Conservation (phyloP, 768 basidiomycete species). For the Psilocybe tampanensis region DNA sequence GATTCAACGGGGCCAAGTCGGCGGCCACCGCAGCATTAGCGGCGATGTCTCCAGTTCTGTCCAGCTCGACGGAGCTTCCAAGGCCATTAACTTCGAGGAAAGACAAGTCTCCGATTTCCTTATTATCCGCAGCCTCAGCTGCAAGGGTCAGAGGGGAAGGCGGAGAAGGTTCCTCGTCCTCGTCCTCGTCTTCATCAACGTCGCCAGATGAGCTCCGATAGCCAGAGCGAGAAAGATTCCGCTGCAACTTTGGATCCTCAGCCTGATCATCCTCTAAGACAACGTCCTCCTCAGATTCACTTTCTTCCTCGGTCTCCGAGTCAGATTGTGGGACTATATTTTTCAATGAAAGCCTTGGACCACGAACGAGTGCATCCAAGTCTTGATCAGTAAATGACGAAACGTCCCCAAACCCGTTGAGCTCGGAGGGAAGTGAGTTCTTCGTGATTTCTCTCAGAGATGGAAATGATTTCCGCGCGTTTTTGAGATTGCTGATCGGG, state of each 20-base stretch:
- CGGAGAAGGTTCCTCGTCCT: neutral
- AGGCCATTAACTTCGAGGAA: slow-evolving; percentile 32
- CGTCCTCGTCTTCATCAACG: slow-evolving; percentile 35
- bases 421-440: neutral
- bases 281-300: slow-evolving; percentile 36
- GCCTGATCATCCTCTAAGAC: slow-evolving; percentile 36
- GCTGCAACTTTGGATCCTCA: slow-evolving; percentile 9
- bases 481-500: neutral
- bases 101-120: slow-evolving; percentile 20
- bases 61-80: slow-evolving; percentile 34
- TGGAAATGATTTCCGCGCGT: neutral
- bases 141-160: neutral
- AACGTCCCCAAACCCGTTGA: slow-evolving; percentile 18
- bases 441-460: slow-evolving; percentile 1
- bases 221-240: slow-evolving; percentile 7
- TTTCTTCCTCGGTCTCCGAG: slow-evolving; percentile 38
- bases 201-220: slow-evolving; percentile 35
- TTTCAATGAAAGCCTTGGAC: slow-evolving; percentile 32
- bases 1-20: slow-evolving; percentile 25
- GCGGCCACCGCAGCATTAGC: slow-evolving; percentile 35
- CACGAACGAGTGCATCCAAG: slow-evolving; percentile 40
- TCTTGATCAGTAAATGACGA: slow-evolving; percentile 31
- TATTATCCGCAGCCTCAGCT: neutral
- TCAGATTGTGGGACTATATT: slow-evolving; percentile 35
- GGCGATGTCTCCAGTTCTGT: slow-evolving; percentile 34